Evolutionary conservation across 2,329 filamentous ascomycete genomes (phyloP), one percentile per base, ranked within the genome.

Genomic region (Claviceps sp.): DNA sequence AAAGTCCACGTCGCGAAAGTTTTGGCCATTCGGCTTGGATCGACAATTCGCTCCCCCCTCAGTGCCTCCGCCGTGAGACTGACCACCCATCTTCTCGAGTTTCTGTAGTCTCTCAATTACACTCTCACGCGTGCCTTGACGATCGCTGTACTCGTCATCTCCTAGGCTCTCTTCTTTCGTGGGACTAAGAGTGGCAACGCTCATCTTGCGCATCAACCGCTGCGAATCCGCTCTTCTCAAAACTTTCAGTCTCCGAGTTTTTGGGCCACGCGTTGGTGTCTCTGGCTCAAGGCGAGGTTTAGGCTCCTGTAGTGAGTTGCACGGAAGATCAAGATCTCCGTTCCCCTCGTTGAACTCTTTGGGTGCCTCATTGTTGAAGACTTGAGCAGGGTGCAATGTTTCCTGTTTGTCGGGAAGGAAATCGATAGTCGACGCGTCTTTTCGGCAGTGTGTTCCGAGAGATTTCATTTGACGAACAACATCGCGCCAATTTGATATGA

Each of bases 401-500:
- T 47, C 49, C 13, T 52, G 51, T 23, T 53, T 54, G n/a, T 43
- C 44, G 36, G 22, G 49, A 1, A 55, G 47, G 29, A 34, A 34
- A 23, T 52, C 50, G 3, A 57, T 16, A 1, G 58, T 51, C 5
- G 58, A 59, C 11, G 50, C 42, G 14, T 61, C 56, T 17, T 56
- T 60, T 14, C 55, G 57, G 26, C 55, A 57, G 34, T 64, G 59
- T 17, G 60, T 60, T 1, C 64, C 64, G 1, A 82, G 59, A 43
- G 67, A 71, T 52, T 68, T 76, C 69, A 85, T 74, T 52, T 85
- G 77, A 40, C 73, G 69, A 44, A 83, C 77, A 11, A 84, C 71
- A 47, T 83, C 79, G 53, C 77, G 70, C 83, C 82, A 86, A 55
- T 83, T 74, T 1, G 74, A 68, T 47, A 85, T 78, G 5, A 86